phyloP scores from a whole-genome alignment of 371 early-diverging fungal species.

The Lichtheimia ornata region DNA sequence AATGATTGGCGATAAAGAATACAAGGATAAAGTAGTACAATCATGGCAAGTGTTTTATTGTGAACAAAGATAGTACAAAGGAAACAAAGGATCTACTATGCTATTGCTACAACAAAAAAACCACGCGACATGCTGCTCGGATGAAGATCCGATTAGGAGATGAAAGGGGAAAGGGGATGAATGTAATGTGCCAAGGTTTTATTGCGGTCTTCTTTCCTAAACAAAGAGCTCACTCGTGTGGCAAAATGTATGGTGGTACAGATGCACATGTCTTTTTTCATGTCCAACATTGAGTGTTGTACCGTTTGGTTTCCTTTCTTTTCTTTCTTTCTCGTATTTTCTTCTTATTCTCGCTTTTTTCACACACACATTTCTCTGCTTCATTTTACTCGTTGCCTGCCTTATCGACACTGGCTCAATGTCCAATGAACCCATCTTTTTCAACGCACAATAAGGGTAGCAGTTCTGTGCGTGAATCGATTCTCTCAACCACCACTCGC shows the following conservation, averaged over 20 bases:
- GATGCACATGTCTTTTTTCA: conserved; percentile 5
- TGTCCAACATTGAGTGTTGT: too few species aligned
- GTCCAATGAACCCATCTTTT: conserved; percentile 15
- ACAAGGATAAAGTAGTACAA: too few species aligned
- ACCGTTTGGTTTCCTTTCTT: conserved; percentile 19
- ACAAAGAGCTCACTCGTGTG: conserved; percentile 8
- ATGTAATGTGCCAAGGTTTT: conserved; percentile 5
- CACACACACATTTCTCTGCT: conserved; percentile 25
- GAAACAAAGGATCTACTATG: too few species aligned
- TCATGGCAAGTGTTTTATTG: too few species aligned
- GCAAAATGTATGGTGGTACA: conserved; percentile 11
- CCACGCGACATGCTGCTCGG: too few species aligned
- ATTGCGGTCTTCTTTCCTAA: conserved; percentile 4
- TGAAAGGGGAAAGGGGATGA: background rate
- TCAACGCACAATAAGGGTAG: conserved; percentile 5
- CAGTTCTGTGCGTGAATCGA: conserved; percentile 9
- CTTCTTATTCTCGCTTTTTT: conserved; percentile 48
- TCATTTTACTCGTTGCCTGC: conserved; percentile 41
- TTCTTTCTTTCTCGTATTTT: conserved; percentile 33
- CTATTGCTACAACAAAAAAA: too few species aligned
- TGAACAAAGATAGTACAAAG: too few species aligned
- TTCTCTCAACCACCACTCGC: conserved; percentile 5
- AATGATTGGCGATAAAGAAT: too few species aligned
- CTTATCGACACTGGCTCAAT: conserved; percentile 17
- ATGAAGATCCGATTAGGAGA: conserved; percentile 5